Percentiles rank a stretch among this genome's conserved stretches.
Evolutionary conservation across 2,329 filamentous ascomycete genomes (phyloP).

Genomic region (Venturia pyrina): DNA sequence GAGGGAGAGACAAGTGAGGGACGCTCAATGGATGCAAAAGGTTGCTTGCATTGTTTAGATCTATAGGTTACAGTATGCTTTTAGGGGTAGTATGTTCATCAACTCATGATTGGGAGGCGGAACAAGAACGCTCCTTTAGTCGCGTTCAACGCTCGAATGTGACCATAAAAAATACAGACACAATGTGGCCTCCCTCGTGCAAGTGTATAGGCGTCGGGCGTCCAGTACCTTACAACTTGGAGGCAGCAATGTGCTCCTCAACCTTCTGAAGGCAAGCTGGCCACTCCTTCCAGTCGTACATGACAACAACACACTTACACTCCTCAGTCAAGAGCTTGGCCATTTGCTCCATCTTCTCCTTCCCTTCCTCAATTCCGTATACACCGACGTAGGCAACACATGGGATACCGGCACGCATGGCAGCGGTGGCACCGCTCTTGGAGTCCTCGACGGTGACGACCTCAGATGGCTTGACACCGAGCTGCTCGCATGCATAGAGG

Average conservation of each 20-base stretch:
- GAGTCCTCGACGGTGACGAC: constrained; percentile 75
- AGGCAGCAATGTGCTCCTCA: constrained; percentile 7
- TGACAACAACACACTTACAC: constrained; percentile 37
- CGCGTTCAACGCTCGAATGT: not conserved
- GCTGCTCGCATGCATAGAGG: constrained; percentile 61
- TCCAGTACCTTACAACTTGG: not conserved
- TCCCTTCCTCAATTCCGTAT: constrained; percentile 39
- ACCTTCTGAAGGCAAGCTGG: constrained; percentile 34
- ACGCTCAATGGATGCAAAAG: not conserved
- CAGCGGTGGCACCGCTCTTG: constrained; percentile 72
- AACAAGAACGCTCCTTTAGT: not conserved
- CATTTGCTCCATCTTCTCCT: constrained; percentile 55
- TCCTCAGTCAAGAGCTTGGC: constrained; percentile 38
- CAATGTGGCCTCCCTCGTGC: not conserved
- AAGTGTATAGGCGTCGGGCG: not conserved
- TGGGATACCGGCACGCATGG: constrained; percentile 66
- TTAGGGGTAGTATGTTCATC: constrained; percentile 2
- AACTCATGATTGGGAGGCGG: not conserved
- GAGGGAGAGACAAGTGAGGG: not conserved
- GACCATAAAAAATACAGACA: not conserved
- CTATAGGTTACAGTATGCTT: not conserved
- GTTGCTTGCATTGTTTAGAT: not conserved
- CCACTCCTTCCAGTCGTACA: constrained; percentile 45
- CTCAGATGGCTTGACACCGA: constrained; percentile 62
- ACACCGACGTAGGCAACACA: constrained; percentile 79